Conservation (phyloP, 2,329 filamentous ascomycete genomes). For the Ceratocystis destructans region DNA sequence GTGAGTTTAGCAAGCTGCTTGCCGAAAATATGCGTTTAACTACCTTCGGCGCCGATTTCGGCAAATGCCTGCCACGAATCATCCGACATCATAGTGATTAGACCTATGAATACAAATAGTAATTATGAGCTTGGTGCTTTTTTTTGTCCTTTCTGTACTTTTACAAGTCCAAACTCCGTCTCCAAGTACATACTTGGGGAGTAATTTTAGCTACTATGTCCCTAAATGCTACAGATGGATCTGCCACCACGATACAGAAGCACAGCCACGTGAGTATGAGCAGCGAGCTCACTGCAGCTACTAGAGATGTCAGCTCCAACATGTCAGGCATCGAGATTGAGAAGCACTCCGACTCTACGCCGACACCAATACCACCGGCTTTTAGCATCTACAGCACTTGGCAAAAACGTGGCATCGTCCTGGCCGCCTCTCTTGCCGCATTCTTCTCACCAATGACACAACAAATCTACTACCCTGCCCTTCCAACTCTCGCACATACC, state of each 20-base stretch:
- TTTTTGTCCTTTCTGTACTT: background rate
- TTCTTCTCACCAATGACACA: slow-evolving; percentile 36
- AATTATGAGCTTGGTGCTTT: background rate
- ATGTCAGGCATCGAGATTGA: too few relatives aligned
- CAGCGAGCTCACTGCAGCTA: too few relatives aligned
- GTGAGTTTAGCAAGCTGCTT: background rate
- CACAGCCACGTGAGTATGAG: too few relatives aligned
- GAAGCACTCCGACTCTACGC: background rate
- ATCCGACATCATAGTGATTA: background rate
- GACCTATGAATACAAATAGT: background rate
- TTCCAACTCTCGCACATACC: slow-evolving; percentile 35
- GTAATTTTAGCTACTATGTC: too few relatives aligned
- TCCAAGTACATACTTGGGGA: too few relatives aligned
- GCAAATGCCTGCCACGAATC: slow-evolving; percentile 3
- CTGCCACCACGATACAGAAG: background rate
- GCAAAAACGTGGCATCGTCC: slow-evolving; percentile 31
- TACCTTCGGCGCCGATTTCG: slow-evolving; percentile 15
- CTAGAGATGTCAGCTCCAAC: too few relatives aligned
- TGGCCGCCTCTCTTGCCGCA: slow-evolving; percentile 28
- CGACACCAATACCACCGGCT: slow-evolving; percentile 18
- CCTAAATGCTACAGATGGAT: too few relatives aligned
- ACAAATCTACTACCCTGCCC: slow-evolving; percentile 42
- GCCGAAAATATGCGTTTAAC: slow-evolving; percentile 7
- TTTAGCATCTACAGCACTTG: slow-evolving; percentile 30
- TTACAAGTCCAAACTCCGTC: too few relatives aligned